Base-by-base conservation (phyloP, 257 asterid genomes). In the Henckelia pumila region DNA sequence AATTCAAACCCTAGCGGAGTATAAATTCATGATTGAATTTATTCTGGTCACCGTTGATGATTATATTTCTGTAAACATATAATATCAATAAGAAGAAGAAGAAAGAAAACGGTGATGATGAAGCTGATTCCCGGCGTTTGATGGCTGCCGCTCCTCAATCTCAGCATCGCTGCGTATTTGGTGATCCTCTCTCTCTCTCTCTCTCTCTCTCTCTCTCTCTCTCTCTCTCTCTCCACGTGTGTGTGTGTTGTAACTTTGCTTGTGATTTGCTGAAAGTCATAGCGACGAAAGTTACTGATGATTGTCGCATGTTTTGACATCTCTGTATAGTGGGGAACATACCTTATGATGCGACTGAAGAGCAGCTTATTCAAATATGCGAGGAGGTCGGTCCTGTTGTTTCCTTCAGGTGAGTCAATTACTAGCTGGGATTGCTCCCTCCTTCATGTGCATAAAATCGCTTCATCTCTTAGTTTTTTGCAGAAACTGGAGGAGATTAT, bases 331-430 rank as follows among this genome's bases (percentile, higher is more conserved):
- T 92, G 82, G 98, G 98, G 75, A 90, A 93, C 83, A 93, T 93
- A 77, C 99, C 97, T 1, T 93, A 93, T 78, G 99, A 93, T 80
- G 95, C 95, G 61, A 88, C 90, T 32, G 99, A 93, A 78, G 97
- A 93, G 71, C 99, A 88, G 69, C 92, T 93, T n/a, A 70, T 86
- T 71, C 93, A 90, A 79, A 86, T 93, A 52, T 93, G 96, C 59
- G 97, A 93, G 86, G 98, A 93, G 80, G 96, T 89, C 60, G 98
- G 98, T 25, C 98, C 98, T 1, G 98, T 93, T 72, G 95, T 93
- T 70, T 86, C 95, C 62, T 93, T 93, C 88, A 88, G 98, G 98
- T 89, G 68, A 61, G 91, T 68, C 66, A 35, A 26, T 21, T 71
- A 67, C 24, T 0, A 44, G 16, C 25, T 50, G 10, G 8, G 24